Percentiles rank a stretch among this genome's conserved stretches.
phyloP scores from a whole-genome alignment of 1,284 basidiomycete genomes.

The Jaminaea rosea region DNA sequence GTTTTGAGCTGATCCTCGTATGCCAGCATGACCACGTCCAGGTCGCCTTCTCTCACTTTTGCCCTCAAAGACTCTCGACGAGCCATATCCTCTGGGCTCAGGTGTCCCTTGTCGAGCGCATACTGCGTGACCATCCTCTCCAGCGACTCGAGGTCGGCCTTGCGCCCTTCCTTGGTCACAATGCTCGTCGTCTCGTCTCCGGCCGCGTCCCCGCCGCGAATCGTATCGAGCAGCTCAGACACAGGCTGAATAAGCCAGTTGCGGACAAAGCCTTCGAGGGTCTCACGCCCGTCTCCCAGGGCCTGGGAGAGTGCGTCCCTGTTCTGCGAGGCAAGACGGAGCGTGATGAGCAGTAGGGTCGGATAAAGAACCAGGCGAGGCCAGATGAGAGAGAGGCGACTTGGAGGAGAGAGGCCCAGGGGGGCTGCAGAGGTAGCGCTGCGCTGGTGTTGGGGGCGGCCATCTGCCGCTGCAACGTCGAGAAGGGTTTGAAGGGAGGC shows the following conservation, averaged over 20 bases:
- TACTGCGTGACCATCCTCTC: conserved; percentile 85
- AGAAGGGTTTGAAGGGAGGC: background rate
- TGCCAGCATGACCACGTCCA: conserved; percentile 75
- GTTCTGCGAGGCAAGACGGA: conserved; percentile 21
- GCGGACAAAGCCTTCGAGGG: conserved; percentile 64
- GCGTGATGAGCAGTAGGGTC: conserved; percentile 12
- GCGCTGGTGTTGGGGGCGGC: too few species aligned
- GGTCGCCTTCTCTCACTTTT: conserved; percentile 69
- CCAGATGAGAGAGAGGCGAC: conserved; percentile 25
- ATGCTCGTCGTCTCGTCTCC: conserved; percentile 59
- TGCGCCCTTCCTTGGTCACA: conserved; percentile 65
- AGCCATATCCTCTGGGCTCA: conserved; percentile 55
- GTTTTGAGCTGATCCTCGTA: conserved; percentile 86
- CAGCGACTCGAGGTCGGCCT: conserved; percentile 69
- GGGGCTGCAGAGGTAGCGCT: background rate
- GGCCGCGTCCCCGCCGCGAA: conserved; percentile 62
- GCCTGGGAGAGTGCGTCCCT: conserved; percentile 46
- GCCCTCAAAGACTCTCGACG: conserved; percentile 57
- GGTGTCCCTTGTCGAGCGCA: conserved; percentile 60
- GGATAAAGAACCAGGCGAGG: conserved; percentile 35
- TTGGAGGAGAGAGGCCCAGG: conserved; percentile 17
- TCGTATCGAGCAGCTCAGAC: conserved; percentile 70
- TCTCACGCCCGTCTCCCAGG: conserved; percentile 60
- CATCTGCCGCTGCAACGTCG: too few species aligned
- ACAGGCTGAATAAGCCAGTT: conserved; percentile 83